Evolutionary conservation across 495 filamentous ascomycete species (phyloP).

Genomic region (Ascobolus immersus): DNA sequence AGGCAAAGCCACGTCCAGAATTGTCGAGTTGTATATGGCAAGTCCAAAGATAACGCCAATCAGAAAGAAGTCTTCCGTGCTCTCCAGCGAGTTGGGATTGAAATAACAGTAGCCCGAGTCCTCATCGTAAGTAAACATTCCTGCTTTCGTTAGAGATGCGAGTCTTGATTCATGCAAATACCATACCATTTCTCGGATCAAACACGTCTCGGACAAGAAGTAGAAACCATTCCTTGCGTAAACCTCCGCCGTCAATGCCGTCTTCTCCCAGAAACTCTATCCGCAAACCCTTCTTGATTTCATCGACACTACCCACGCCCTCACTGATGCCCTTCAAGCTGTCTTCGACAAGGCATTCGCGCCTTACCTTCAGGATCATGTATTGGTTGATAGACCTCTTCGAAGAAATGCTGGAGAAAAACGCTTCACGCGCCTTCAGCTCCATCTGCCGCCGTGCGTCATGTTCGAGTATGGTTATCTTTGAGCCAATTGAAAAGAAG

Average conservation of each 20-base stretch:
- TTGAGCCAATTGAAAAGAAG: conserved; percentile 77
- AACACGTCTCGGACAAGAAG: conserved; percentile 78
- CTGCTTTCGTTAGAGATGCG: conserved; percentile 19
- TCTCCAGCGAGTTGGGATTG: conserved; percentile 75
- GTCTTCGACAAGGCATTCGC: conserved; percentile 80
- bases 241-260: conserved; percentile 72
- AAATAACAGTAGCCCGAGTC: conserved; percentile 89
- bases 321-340: conserved; percentile 70
- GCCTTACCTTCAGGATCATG: conserved; percentile 49
- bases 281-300: conserved; percentile 76
- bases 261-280: conserved; percentile 79
- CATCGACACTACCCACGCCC: conserved; percentile 59
- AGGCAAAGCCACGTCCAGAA: conserved; percentile 70
- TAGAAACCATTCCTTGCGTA: conserved; percentile 91
- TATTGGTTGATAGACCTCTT: conserved; percentile 53
- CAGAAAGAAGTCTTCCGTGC: conserved; percentile 79
- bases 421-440: conserved; percentile 66
- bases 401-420: conserved; percentile 65
- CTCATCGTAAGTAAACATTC: conserved; percentile 82
- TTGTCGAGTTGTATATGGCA: conserved; percentile 91
- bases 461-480: conserved; percentile 77
- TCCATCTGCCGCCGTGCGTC: conserved; percentile 85
- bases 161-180: not conserved
- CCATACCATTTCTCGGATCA: conserved; percentile 67
- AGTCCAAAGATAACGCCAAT: conserved; percentile 73